A percentile compares a stretch with the other conserved stretches of the same genome.
These are phyloP conservation scores for Phytophthora idaei DNA, from an alignment of 352 stramenopile genomes.

Conservation along the genomic window DNA sequence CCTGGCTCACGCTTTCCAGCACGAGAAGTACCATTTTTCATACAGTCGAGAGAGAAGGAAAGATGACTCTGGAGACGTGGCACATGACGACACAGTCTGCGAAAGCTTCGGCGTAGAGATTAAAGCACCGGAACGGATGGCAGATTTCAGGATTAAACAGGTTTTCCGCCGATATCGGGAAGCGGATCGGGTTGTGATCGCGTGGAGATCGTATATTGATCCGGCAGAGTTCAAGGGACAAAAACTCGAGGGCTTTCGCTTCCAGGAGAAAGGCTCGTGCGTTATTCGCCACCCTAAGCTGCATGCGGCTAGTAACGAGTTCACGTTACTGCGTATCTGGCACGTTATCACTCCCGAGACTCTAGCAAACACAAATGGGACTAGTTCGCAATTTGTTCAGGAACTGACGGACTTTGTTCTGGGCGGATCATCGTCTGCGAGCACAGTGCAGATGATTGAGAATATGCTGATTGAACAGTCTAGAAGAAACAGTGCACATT, in stretches of 20 bases:
- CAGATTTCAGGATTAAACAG: slow-evolving; percentile 67
- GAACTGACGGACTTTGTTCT: slow-evolving; percentile 56
- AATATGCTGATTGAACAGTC: slow-evolving; percentile 51
- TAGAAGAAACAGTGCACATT: slow-evolving; percentile 16
- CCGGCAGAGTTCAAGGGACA: slow-evolving; percentile 58
- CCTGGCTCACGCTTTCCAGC: slow-evolving; percentile 41
- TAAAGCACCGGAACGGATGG: slow-evolving; percentile 45
- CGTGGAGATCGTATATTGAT: slow-evolving; percentile 66
- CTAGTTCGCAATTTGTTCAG: slow-evolving; percentile 33
- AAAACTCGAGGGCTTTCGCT: slow-evolving; percentile 50
- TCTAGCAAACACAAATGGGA: slow-evolving; percentile 22
- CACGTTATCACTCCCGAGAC: slow-evolving; percentile 53
- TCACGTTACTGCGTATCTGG: slow-evolving; percentile 50
- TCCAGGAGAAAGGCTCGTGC: slow-evolving; percentile 69
- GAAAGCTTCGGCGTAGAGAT: slow-evolving; percentile 70
- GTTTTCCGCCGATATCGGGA: slow-evolving; percentile 69
- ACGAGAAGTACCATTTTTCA: slow-evolving; percentile 45
- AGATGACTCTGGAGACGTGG: slow-evolving; percentile 7
- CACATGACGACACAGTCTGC: slow-evolving; percentile 54
- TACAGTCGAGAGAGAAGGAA: slow-evolving; percentile 28
- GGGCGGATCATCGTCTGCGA: slow-evolving; percentile 37
- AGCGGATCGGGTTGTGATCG: slow-evolving; percentile 62
- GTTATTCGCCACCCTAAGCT: slow-evolving; percentile 48
- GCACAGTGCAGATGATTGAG: slow-evolving; percentile 60
- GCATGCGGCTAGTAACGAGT: slow-evolving; percentile 22